phyloP scores from a whole-genome alignment of 1,139 yeast genomes.

The Debaryomyces singareniensis region DNA sequence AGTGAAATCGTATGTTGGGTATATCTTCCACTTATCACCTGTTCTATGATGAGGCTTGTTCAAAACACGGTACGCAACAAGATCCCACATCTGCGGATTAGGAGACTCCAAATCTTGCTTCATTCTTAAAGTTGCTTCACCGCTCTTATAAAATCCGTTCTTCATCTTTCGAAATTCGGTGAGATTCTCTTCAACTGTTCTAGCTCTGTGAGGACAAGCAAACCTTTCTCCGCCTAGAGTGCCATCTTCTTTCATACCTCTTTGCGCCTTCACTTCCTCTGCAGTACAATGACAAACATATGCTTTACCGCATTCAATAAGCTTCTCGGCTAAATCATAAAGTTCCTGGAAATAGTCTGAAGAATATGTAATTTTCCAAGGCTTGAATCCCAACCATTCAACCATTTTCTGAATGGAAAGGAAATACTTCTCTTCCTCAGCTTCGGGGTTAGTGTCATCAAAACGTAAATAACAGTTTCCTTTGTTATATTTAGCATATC shows the following conservation, averaged over 20 bases:
- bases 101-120: constrained; percentile 90
- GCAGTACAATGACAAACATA: constrained; percentile 93
- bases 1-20: constrained; percentile 97
- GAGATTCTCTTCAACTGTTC: constrained; percentile 68
- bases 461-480: constrained; percentile 90
- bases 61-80: constrained; percentile 95
- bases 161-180: constrained; percentile 83
- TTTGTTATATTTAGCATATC: constrained; percentile 77
- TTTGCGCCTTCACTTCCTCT: constrained; percentile 81
- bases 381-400: constrained; percentile 87
- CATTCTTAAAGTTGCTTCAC: constrained; percentile 94
- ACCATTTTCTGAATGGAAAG: constrained; percentile 79
- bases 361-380: constrained; percentile 92
- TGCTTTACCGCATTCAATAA: constrained; percentile 65
- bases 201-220: constrained; percentile 71
- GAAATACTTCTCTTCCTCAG: constrained; percentile 91
- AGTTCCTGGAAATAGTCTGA: constrained; percentile 90
- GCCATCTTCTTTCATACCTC: constrained; percentile 90
- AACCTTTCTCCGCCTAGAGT: constrained; percentile 87
- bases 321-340: constrained; percentile 78
- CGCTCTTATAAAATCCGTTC: constrained; percentile 80
- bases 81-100: constrained; percentile 99
- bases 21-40: constrained; percentile 94
- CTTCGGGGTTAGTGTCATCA: constrained; percentile 98
- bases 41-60: constrained; percentile 94